Evolutionary conservation across 1,139 yeast genomes (phyloP).

Genomic region (Barnettozyma hawaiiensis): DNA sequence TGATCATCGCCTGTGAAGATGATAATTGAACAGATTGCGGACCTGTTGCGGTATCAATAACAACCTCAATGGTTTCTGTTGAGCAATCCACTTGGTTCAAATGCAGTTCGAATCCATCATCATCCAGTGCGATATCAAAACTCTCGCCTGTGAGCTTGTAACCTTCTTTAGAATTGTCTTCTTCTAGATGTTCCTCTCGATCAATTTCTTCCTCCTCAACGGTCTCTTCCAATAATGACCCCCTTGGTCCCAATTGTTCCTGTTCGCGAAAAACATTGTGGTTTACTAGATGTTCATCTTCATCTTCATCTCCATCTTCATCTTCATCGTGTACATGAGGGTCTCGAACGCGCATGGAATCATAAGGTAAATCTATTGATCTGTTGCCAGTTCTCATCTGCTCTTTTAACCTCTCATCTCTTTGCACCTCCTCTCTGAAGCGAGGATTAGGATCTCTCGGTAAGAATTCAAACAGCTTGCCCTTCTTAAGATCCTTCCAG

Average conservation of each 20-base stretch:
- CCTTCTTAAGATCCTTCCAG: constrained; percentile 25
- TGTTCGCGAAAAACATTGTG: constrained; percentile 1
- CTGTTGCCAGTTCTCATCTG: constrained; percentile 15
- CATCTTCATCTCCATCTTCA: background rate
- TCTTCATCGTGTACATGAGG: background rate
- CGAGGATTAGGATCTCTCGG: constrained; percentile 26
- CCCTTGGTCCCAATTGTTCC: no score
- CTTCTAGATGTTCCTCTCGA: background rate
- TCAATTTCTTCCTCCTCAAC: background rate
- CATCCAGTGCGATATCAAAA: constrained; percentile 9
- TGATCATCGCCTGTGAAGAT: constrained; percentile 39
- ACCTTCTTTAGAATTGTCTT: background rate
- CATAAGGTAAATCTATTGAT: background rate
- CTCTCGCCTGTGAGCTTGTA: constrained; percentile 15
- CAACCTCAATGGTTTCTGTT: constrained; percentile 11
- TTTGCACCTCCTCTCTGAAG: constrained; percentile 22
- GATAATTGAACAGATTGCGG: constrained; percentile 28
- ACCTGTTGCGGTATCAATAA: constrained; percentile 14
- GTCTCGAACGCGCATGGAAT: constrained; percentile 5
- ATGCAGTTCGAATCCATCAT: constrained; percentile 3
- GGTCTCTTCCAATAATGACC: no score
- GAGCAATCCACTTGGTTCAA: constrained; percentile 12
- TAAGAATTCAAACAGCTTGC: constrained; percentile 25
- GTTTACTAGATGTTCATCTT: background rate
- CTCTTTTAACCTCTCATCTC: constrained; percentile 21